phyloP scores from a whole-genome alignment of 2,329 filamentous ascomycete species.

The Lachnellula cervina region DNA sequence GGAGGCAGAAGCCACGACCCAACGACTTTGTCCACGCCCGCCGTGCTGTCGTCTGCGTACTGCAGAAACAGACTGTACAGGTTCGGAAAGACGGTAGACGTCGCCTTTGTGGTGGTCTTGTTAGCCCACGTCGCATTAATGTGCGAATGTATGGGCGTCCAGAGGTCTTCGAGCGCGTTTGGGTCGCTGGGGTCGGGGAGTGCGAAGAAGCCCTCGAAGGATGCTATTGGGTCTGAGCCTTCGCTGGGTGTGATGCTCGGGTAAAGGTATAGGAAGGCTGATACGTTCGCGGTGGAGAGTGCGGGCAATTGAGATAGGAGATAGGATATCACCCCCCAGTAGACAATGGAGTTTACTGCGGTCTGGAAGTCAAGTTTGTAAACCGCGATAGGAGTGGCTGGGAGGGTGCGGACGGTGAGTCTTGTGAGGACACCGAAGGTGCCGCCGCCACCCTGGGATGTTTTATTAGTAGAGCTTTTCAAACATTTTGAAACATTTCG shows the following conservation, averaged over 20 bases:
- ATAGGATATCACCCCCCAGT: slow-evolving; percentile 44
- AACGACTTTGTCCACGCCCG: slow-evolving; percentile 34
- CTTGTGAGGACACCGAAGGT: slow-evolving; percentile 56
- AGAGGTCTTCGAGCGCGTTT: slow-evolving; percentile 28
- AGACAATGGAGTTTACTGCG: slow-evolving; percentile 31
- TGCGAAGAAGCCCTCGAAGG: slow-evolving; percentile 30
- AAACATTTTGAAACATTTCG: background rate
- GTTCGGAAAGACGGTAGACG: slow-evolving; percentile 1
- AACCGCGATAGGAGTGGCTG: slow-evolving; percentile 35
- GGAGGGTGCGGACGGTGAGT: slow-evolving; percentile 48
- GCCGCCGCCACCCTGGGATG: slow-evolving; percentile 44
- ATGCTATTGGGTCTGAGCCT: slow-evolving; percentile 12
- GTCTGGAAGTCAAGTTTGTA: slow-evolving; percentile 30
- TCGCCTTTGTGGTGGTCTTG: slow-evolving; percentile 29
- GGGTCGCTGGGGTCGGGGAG: slow-evolving; percentile 28
- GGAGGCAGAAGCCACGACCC: slow-evolving; percentile 42
- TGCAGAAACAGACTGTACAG: slow-evolving; percentile 4
- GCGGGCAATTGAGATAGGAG: slow-evolving; percentile 41
- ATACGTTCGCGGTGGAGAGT: slow-evolving; percentile 45
- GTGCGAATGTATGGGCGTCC: slow-evolving; percentile 16
- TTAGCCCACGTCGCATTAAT: slow-evolving; percentile 34
- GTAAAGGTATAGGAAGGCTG: slow-evolving; percentile 43
- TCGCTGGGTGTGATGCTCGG: slow-evolving; percentile 33
- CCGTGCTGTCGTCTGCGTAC: slow-evolving; percentile 36
- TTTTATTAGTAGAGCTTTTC: background rate